Conservation (phyloP, 768 basidiomycete genomes). For the Phlebiopsis gigantea region DNA sequence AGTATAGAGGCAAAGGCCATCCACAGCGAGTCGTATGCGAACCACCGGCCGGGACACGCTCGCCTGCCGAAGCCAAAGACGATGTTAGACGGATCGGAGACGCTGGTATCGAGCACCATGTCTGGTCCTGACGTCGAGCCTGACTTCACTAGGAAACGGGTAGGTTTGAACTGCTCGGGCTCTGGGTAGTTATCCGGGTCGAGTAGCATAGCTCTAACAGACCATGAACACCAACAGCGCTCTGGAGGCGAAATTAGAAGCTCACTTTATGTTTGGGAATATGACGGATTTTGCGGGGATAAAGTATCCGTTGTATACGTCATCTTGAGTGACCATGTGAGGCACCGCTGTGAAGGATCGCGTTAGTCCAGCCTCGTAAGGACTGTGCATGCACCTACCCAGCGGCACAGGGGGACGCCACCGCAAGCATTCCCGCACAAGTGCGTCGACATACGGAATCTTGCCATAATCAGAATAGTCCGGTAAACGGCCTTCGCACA, state of each 20-base stretch:
- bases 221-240: too few relatives aligned
- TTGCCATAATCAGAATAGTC: conserved; percentile 7
- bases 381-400: neutral
- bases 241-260: too few relatives aligned
- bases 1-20: conserved; percentile 19
- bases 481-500: conserved; percentile 10
- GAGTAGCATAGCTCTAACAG: conserved; percentile 39
- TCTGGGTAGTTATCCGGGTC: conserved; percentile 30
- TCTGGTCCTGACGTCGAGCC: too few relatives aligned
- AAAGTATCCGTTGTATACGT: conserved; percentile 24
- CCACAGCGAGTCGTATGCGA: conserved; percentile 21
- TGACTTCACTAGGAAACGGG: conserved; percentile 11
- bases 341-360: conserved; percentile 13
- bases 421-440: neutral
- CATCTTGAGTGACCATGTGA: conserved; percentile 23
- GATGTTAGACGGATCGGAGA: conserved; percentile 6
- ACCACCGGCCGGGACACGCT: conserved; percentile 21
- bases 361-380: neutral
- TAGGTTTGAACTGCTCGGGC: conserved; percentile 23
- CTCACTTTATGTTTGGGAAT: conserved; percentile 24
- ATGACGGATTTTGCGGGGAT: conserved; percentile 27
- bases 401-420: neutral
- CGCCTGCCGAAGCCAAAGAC: conserved; percentile 15
- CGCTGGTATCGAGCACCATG: conserved; percentile 7
- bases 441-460: conserved; percentile 7